phyloP scores from a whole-genome alignment of 2,329 filamentous ascomycete genomes.

The Monilinia laxa region DNA sequence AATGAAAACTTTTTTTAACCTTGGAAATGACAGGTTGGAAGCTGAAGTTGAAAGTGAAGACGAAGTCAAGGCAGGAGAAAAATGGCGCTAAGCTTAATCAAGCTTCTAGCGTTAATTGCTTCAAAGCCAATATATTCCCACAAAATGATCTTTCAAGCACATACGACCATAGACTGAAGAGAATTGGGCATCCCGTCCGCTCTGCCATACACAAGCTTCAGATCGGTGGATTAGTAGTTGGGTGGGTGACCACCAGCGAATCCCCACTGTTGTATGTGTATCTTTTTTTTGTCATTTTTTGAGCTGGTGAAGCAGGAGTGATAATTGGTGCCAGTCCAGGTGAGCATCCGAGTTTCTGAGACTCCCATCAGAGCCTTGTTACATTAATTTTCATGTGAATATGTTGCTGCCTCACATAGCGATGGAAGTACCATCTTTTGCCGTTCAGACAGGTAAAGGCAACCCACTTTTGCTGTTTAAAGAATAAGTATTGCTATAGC shows the following conservation, averaged over 20 bases:
- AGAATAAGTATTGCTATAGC: no score
- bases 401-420: no score
- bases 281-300: background rate
- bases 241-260: slow-evolving; percentile 18
- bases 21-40: background rate
- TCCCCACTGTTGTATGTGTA: slow-evolving; percentile 18
- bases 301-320: no score
- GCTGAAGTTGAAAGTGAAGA: slow-evolving; percentile 4
- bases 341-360: no score
- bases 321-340: no score
- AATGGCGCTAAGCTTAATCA: slow-evolving; percentile 6
- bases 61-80: background rate
- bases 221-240: slow-evolving; percentile 23
- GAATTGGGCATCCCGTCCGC: slow-evolving; percentile 23
- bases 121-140: background rate
- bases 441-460: no score
- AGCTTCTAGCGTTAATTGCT: background rate
- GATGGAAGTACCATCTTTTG: no score
- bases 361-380: no score
- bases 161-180: slow-evolving; percentile 22
- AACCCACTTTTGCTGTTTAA: no score
- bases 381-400: no score
- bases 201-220: slow-evolving; percentile 24
- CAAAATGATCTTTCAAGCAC: fast-evolving
- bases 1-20: background rate